Percentiles rank a stretch among this genome's conserved stretches.
These are phyloP conservation scores for Botrytis tulipae DNA, from an alignment of 2,329 filamentous ascomycete species.

Conservation along the genomic window DNA sequence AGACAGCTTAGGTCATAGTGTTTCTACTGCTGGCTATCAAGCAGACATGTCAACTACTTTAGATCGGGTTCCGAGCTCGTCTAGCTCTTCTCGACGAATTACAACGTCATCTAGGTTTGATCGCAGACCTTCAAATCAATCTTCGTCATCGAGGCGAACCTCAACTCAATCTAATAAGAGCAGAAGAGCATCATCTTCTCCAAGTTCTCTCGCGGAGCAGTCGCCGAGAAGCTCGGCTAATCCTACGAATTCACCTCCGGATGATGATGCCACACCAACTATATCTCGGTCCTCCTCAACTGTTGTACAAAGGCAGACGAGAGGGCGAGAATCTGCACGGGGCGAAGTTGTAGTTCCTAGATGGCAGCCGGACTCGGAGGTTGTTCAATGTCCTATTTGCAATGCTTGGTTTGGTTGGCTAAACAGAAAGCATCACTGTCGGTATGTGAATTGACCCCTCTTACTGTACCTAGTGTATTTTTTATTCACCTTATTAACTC, in stretches of 20 bases:
- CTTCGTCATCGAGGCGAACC: conserved; percentile 17
- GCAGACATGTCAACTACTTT: conserved; percentile 20
- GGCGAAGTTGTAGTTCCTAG: conserved; percentile 57
- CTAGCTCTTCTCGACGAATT: conserved; percentile 17
- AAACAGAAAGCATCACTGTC: conserved; percentile 89
- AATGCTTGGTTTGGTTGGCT: conserved; percentile 66
- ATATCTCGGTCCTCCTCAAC: conserved; percentile 5
- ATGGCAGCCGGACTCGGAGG: conserved; percentile 89
- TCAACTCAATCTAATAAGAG: conserved; percentile 9
- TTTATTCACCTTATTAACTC: conserved; percentile 15
- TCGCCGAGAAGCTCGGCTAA: background rate
- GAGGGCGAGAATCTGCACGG: conserved; percentile 6
- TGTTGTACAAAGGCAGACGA: background rate
- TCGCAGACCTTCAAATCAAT: conserved; percentile 20
- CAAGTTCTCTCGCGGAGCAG: background rate
- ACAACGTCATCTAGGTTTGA: conserved; percentile 12
- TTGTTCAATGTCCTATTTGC: conserved; percentile 82
- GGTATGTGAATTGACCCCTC: conserved; percentile 48
- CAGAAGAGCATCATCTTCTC: conserved; percentile 11
- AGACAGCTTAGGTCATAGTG: conserved; percentile 9
- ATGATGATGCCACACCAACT: conserved; percentile 15
- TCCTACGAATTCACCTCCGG: conserved; percentile 1
- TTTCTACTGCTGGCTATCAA: conserved; percentile 19
- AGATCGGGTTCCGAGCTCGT: conserved; percentile 8
- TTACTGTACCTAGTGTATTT: background rate